These are phyloP conservation scores for Phylloporus sp. DNA, from an alignment of 1,284 basidiomycete species.

Conservation along the genomic window DNA sequence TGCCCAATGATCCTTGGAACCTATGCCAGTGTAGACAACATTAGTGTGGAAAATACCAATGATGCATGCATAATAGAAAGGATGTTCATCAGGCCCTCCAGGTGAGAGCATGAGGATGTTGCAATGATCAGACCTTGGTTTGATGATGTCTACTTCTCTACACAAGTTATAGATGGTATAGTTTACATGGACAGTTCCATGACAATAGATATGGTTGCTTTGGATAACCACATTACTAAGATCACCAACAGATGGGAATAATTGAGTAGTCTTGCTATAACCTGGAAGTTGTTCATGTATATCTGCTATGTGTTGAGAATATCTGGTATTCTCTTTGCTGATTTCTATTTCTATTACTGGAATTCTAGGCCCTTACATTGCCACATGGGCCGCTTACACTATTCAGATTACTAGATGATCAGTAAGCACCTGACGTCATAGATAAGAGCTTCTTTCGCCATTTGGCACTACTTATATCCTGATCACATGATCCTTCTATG, in stretches of 20 bases:
- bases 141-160: background rate
- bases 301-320: no score
- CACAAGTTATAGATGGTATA: background rate
- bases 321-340: no score
- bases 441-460: no score
- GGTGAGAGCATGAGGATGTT: background rate
- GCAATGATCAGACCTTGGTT: background rate
- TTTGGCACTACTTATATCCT: no score
- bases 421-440: no score
- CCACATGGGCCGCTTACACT: no score
- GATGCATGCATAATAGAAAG: background rate
- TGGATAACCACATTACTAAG: background rate
- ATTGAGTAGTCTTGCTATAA: background rate
- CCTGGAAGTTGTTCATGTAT: background rate
- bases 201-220: background rate
- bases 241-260: background rate
- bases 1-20: background rate
- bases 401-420: no score
- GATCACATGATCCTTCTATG: no score
- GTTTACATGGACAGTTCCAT: background rate
- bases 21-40: background rate
- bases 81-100: background rate
- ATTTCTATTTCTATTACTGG: no score
- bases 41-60: background rate
- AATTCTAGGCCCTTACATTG: no score